Conservation (phyloP, 345 rosid genomes). For the Salix exigua region DNA sequence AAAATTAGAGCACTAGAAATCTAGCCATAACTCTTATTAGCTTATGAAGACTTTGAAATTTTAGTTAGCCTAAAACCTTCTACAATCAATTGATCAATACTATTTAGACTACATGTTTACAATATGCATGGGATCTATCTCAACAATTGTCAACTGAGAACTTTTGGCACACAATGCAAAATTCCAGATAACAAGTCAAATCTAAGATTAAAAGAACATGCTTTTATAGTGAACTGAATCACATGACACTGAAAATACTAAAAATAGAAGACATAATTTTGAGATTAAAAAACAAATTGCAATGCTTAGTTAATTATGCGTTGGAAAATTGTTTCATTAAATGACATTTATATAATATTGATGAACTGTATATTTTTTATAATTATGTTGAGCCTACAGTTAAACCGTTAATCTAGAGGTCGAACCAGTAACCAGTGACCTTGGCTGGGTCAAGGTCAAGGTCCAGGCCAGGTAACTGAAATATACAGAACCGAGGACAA, state of each 20-base stretch:
- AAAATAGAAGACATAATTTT: too few species aligned
- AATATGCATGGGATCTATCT: too few species aligned
- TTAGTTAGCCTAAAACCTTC: too few species aligned
- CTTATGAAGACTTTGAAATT: neutral
- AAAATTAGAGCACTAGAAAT: neutral
- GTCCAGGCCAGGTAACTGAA: neutral
- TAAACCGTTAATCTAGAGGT: neutral
- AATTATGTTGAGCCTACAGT: neutral
- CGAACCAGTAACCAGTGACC: neutral
- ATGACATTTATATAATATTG: neutral
- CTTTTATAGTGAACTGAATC: neutral
- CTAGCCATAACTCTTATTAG: neutral
- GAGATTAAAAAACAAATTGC: neutral
- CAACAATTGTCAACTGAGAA: too few species aligned
- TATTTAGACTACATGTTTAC: too few species aligned
- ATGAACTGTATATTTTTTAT: neutral
- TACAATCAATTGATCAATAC: too few species aligned
- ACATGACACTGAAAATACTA: neutral
- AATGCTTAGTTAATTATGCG: too few species aligned
- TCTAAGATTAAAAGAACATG: neutral
- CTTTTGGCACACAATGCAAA: neutral
- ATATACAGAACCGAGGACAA: neutral
- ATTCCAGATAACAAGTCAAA: neutral
- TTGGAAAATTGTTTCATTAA: too few species aligned
- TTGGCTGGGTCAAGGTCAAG: neutral